Evolutionary conservation across 139 green algal species (phyloP).

Genomic region (Coccomyxa sp.): DNA sequence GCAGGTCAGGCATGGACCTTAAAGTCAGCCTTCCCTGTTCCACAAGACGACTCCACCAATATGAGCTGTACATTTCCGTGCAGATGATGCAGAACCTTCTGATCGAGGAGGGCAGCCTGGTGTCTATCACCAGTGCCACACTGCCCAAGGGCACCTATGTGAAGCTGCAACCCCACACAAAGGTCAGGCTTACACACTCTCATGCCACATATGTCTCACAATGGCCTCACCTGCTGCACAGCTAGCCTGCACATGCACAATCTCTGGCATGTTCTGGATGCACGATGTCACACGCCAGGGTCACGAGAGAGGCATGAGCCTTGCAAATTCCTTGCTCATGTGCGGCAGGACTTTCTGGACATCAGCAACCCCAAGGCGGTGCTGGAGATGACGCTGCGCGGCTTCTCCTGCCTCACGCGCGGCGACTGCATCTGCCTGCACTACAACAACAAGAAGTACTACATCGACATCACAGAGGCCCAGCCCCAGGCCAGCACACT

Average conservation of each 20-base stretch:
- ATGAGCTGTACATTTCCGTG: neutral
- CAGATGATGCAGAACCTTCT: conserved; percentile 99
- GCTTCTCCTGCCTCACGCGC: conserved; percentile 46
- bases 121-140: conserved; percentile 74
- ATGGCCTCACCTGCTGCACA: neutral
- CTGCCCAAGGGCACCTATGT: conserved; percentile 94
- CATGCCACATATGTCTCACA: neutral
- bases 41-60: neutral
- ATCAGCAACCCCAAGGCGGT: conserved; percentile 97
- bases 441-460: conserved; percentile 97
- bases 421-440: conserved; percentile 88
- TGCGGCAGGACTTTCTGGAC: conserved; percentile 83
- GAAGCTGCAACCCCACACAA: conserved; percentile 95
- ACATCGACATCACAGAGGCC: conserved; percentile 83
- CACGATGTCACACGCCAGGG: too few species aligned
- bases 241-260: neutral
- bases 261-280: too few species aligned
- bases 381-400: conserved; percentile 89
- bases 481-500: conserved; percentile 48
- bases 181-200: neutral
- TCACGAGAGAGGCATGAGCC: too few species aligned
- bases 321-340: too few species aligned
- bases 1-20: neutral
- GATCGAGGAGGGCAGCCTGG: conserved; percentile 84
- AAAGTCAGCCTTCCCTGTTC: neutral